A percentile compares a stretch with the other conserved stretches of the same genome.
These are phyloP conservation scores for Posidonia oceanica DNA, from an alignment of 116 monocot genomes.

Conservation along the genomic window DNA sequence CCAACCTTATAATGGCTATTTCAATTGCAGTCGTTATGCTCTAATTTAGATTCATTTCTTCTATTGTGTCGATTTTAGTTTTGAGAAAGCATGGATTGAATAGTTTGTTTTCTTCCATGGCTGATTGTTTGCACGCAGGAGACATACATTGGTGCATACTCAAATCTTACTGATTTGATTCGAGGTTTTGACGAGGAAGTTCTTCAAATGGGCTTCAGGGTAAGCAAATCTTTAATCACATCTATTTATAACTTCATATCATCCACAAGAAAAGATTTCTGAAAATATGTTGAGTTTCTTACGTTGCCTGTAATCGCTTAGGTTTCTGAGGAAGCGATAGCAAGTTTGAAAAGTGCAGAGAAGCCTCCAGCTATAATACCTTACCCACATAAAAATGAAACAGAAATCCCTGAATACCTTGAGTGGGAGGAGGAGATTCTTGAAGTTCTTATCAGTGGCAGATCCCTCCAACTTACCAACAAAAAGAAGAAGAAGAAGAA, in stretches of 20 bases:
- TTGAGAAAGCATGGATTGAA: no score
- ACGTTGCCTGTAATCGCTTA: not conserved
- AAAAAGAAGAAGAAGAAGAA: constrained; percentile 5
- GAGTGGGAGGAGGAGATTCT: constrained; percentile 38
- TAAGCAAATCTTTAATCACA: not conserved
- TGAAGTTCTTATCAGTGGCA: constrained; percentile 33
- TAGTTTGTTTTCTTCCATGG: no score
- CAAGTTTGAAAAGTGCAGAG: constrained; percentile 29
- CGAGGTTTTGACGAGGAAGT: constrained; percentile 52
- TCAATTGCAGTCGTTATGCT: no score
- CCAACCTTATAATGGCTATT: no score
- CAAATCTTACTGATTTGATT: constrained; percentile 48
- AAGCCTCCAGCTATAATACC: constrained; percentile 48
- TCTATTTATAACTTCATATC: no score
- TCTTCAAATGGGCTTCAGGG: constrained; percentile 56
- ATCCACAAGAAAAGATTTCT: not conserved
- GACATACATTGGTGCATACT: constrained; percentile 32
- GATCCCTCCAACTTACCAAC: constrained; percentile 5
- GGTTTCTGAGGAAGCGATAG: constrained; percentile 46
- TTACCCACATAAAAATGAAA: constrained; percentile 14
- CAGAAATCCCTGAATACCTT: not conserved
- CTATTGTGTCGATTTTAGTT: no score
- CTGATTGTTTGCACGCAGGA: constrained; percentile 16
- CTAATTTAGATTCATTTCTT: no score
- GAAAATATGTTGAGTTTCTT: no score